These are phyloP conservation scores for Globomyces pollinis-pini DNA, from an alignment of 192 early-diverging fungal species.

Conservation along the genomic window DNA sequence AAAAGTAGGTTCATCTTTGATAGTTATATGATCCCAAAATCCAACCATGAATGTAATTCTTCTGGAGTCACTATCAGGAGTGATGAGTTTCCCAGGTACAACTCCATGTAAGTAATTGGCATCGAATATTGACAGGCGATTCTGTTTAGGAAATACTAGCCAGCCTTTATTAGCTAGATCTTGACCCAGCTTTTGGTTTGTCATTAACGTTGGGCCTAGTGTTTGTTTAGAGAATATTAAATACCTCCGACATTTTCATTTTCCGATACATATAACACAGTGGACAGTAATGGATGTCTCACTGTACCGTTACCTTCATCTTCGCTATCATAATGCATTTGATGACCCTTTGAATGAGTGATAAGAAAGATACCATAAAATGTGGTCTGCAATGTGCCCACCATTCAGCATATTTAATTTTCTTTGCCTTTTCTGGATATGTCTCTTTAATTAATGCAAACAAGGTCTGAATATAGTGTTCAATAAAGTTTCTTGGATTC, in stretches of 20 bases:
- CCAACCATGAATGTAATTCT: slow-evolving; percentile 8
- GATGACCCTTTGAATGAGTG: slow-evolving; percentile 5
- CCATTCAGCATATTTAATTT: slow-evolving; percentile 9
- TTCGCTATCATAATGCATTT: slow-evolving; percentile 8
- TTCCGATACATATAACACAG: slow-evolving; percentile 5
- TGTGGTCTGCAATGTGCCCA: slow-evolving; percentile 9
- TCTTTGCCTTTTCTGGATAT: neutral
- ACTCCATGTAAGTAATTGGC: slow-evolving; percentile 7
- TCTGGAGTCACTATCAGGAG: neutral
- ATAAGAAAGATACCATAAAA: no score
- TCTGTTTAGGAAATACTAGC: slow-evolving; percentile 4
- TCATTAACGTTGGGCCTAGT: slow-evolving; percentile 3
- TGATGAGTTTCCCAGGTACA: neutral
- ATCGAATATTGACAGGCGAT: neutral
- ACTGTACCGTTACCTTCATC: slow-evolving; percentile 5
- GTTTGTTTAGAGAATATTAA: no score
- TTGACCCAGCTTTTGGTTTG: slow-evolving; percentile 2
- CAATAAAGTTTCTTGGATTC: neutral
- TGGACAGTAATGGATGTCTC: slow-evolving; percentile 5
- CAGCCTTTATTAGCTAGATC: slow-evolving; percentile 4
- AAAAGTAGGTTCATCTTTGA: neutral
- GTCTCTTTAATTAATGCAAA: neutral
- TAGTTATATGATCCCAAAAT: slow-evolving; percentile 6
- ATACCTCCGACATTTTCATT: neutral
- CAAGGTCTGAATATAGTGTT: neutral